Percentiles rank a stretch among this genome's conserved stretches.
phyloP scores from a whole-genome alignment of 169 alveolate genomes.

The Eimeria necatrix region DNA sequence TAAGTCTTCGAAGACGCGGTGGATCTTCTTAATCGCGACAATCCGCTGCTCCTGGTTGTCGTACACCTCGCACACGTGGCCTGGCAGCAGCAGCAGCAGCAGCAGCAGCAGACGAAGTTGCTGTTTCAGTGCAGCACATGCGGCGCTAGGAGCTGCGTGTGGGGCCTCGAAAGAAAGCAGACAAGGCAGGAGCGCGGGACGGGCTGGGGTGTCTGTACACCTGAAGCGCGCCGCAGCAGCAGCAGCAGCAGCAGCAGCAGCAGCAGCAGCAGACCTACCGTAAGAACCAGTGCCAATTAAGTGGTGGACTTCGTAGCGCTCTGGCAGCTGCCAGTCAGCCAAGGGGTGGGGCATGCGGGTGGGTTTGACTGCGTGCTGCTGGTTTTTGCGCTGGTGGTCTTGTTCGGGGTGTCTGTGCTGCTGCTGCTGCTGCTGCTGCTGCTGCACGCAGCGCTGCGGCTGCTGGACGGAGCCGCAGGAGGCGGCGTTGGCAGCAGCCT shows the following conservation, averaged over 20 bases:
- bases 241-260: no score
- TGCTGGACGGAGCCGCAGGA: slow-evolving; percentile 48
- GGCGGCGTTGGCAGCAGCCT: slow-evolving; percentile 12
- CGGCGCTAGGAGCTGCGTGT: no score
- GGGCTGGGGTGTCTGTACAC: no score
- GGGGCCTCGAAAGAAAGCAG: no score
- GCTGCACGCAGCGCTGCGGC: slow-evolving; percentile 52
- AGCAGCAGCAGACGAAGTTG: no score
- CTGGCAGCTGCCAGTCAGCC: slow-evolving; percentile 87
- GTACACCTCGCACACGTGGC: slow-evolving; percentile 84
- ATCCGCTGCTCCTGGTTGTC: slow-evolving; percentile 88
- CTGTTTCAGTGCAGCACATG: no score
- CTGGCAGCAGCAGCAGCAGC: slow-evolving; percentile 32
- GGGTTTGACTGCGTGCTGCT: slow-evolving; percentile 43
- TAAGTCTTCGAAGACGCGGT: slow-evolving; percentile 97
- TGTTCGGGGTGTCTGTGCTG: slow-evolving; percentile 70
- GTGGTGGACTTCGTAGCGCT: slow-evolving; percentile 92
- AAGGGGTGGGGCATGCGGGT: slow-evolving; percentile 81
- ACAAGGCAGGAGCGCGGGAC: no score
- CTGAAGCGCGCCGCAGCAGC: no score
- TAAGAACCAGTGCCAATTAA: slow-evolving; percentile 96
- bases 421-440: slow-evolving; percentile 9
- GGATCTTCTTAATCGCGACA: slow-evolving; percentile 97
- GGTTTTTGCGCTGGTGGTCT: slow-evolving; percentile 58
- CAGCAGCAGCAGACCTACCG: slow-evolving; percentile 85